A percentile compares a stretch with the other conserved stretches of the same genome.
Conservation (phyloP, 306 rosid genomes). For the Astragalus membranaceus region DNA sequence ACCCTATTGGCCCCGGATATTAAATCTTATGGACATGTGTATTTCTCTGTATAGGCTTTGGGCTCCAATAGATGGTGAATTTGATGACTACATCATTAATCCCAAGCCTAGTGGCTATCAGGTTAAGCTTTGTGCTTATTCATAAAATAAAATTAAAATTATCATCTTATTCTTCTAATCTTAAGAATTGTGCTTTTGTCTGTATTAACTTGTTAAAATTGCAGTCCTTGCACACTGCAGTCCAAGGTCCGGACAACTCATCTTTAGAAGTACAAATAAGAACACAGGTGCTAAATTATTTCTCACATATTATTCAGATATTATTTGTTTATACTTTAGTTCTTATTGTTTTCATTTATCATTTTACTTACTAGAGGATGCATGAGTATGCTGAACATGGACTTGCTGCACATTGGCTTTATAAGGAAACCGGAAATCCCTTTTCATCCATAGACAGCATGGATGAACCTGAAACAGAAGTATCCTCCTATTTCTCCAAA, state of each 20-base stretch:
- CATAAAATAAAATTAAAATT: constrained; percentile 6
- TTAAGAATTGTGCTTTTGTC: constrained; percentile 1
- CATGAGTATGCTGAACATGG: constrained; percentile 96
- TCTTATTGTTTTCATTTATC: constrained; percentile 9
- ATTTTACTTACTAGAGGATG: constrained; percentile 62
- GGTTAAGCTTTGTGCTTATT: constrained; percentile 42
- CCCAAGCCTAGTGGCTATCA: constrained; percentile 98
- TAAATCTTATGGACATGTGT: neutral
- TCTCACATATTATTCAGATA: constrained; percentile 1
- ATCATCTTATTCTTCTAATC: constrained; percentile 17
- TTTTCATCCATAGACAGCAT: constrained; percentile 35
- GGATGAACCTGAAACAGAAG: constrained; percentile 58
- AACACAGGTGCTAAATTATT: constrained; percentile 60
- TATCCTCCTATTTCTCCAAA: constrained; percentile 47
- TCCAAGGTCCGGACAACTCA: constrained; percentile 82
- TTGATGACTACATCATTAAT: constrained; percentile 92
- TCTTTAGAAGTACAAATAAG: constrained; percentile 98
- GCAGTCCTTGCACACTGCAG: constrained; percentile 98
- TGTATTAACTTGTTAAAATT: constrained; percentile 17
- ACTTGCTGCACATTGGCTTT: constrained; percentile 99
- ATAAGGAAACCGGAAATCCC: constrained; percentile 75
- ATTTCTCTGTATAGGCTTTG: constrained; percentile 54
- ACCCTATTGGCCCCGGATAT: neutral
- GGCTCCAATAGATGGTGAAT: constrained; percentile 93
- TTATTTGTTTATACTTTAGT: constrained; percentile 13